Conservation (phyloP, 2,329 filamentous ascomycete species). For the Metarhizium guizhouense region DNA sequence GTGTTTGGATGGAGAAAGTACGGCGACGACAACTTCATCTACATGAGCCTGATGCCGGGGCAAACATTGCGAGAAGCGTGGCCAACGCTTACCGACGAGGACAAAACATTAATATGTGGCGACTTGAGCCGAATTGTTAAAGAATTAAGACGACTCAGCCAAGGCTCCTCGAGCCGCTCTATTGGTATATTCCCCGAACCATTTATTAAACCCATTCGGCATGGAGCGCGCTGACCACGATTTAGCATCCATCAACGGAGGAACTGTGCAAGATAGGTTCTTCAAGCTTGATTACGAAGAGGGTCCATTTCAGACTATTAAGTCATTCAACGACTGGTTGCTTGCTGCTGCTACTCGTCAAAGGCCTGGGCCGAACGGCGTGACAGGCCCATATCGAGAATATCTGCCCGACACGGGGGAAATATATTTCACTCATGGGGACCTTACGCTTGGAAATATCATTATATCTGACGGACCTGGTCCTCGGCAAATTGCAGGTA, state of each 20-base stretch:
- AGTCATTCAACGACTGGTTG: constrained; percentile 14
- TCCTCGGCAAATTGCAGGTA: constrained; percentile 6
- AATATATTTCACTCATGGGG: constrained; percentile 16
- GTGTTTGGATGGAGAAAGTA: not conserved
- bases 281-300: constrained; percentile 13
- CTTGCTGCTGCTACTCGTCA: constrained; percentile 13
- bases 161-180: not conserved
- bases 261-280: constrained; percentile 13
- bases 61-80: constrained; percentile 13
- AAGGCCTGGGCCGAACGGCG: constrained; percentile 4
- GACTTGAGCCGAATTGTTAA: constrained; percentile 8
- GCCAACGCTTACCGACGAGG: constrained; percentile 8
- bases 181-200: not conserved
- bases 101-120: constrained; percentile 10
- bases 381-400: constrained; percentile 1
- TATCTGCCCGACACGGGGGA: constrained; percentile 11
- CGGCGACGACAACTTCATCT: constrained; percentile 10
- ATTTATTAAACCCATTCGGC: not conserved
- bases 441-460: constrained; percentile 14
- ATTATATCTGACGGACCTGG: constrained; percentile 8
- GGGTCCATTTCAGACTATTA: constrained; percentile 11
- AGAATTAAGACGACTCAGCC: not conserved
- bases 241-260: constrained; percentile 13
- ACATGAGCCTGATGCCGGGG: constrained; percentile 13
- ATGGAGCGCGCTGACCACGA: constrained; percentile 6